Evolutionary conservation across 2,329 filamentous ascomycete genomes (phyloP), one percentile per base, ranked within the genome.

Genomic region (Neonectria ditissima): DNA sequence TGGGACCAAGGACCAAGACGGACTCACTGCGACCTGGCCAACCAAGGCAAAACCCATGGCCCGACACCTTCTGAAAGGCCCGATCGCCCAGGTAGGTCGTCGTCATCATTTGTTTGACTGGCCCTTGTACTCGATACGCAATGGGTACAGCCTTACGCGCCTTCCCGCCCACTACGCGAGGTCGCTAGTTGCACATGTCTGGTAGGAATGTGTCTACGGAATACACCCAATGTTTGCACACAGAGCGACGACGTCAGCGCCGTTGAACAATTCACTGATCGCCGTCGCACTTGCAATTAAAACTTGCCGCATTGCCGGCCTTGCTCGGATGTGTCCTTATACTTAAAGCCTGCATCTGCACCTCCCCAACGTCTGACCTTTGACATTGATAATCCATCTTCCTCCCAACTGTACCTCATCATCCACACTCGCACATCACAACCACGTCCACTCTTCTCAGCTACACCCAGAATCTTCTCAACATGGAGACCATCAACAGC

Each of bases 401-500:
- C 16, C 14, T 14, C n/a, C 34, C 34, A n/a, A n/a, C n/a, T n/a
- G n/a, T 16, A 47, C 34, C 18, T 44, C 48, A 66, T 37, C 26
- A 32, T 51, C 20, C 47, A 16, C 48, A 32, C n/a, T 16, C 43
- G 53, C 43, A 26, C 50, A 30, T 13, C 24, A 26, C 24, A 26
- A 26, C 24, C 6, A 22, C 13, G 39, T 47, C 54, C 32, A 51
- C 28, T 30, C 8, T 16, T 7, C 14, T 13, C n/a, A 3, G 2
- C 34, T n/a, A 37, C 11, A 55, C 11, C 28, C 13, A 11, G 41
- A 39, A 50, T 59, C 47, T 11, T 47, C 28, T 22, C 41, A 63
- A 30, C 16, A 92, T 92, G 89, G 90, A 92, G 64, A 86, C 88
- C 34, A 81, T 92, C 70, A 89, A 81, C 77, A 86, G 82, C 75